Percentiles rank a stretch among this genome's conserved stretches.
Evolutionary conservation across 768 basidiomycete genomes (phyloP).

Genomic region (Amanita rubescens): DNA sequence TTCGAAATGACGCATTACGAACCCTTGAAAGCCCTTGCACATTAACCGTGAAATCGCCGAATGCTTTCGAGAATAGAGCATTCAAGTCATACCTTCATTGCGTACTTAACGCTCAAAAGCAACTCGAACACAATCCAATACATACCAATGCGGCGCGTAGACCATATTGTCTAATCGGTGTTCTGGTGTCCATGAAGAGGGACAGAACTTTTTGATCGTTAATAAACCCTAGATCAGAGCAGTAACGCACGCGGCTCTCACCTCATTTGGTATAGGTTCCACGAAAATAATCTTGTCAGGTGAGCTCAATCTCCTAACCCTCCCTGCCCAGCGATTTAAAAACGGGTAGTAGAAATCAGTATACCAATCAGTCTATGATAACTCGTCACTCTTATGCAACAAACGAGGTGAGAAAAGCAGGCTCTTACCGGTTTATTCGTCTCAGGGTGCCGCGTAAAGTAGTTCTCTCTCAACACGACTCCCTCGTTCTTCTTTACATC

Average conservation of each 20-base stretch:
- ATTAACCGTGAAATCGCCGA: conserved; percentile 83
- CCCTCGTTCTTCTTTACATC: conserved; percentile 56
- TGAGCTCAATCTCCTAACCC: conserved; percentile 42
- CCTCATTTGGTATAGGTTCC: conserved; percentile 93
- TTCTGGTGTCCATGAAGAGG: conserved; percentile 65
- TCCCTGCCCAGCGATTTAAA: conserved; percentile 55
- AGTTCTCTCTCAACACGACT: conserved; percentile 76
- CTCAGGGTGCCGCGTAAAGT: conserved; percentile 67
- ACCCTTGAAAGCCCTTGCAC: conserved; percentile 90
- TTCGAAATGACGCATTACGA: conserved; percentile 15
- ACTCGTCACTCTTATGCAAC: not conserved
- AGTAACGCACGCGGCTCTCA: conserved; percentile 20
- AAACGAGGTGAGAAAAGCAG: not conserved
- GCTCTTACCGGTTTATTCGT: conserved; percentile 49
- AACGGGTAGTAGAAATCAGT: conserved; percentile 81
- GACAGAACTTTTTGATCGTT: conserved; percentile 59
- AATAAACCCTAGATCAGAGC: not conserved
- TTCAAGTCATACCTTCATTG: conserved; percentile 82
- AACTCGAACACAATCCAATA: not conserved
- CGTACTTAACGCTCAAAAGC: not conserved
- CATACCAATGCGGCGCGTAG: conserved; percentile 22
- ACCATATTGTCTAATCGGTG: conserved; percentile 34
- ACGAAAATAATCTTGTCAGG: conserved; percentile 61
- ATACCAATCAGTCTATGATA: conserved; percentile 73
- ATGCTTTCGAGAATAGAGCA: conserved; percentile 76